These are phyloP conservation scores for Erigeron canadensis DNA, from an alignment of 129 eudicot species.

Conservation along the genomic window DNA sequence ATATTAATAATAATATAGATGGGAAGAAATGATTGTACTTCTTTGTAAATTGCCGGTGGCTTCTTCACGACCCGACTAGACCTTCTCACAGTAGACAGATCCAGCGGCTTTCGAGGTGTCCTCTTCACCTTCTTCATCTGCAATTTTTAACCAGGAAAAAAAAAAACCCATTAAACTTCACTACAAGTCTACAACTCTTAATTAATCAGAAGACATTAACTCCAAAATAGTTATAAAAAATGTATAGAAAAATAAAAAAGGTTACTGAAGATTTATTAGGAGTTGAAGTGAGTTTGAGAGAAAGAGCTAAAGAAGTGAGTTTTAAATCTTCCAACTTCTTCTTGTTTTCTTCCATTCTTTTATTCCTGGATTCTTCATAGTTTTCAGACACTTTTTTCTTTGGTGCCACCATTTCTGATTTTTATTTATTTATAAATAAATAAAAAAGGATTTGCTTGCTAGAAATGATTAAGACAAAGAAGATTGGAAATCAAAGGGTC, in stretches of 20 bases:
- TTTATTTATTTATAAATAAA: too few species aligned
- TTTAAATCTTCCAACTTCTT: constrained; percentile 66
- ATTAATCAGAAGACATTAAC: background rate
- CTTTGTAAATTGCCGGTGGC: constrained; percentile 66
- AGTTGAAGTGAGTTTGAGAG: constrained; percentile 34
- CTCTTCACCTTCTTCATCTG: constrained; percentile 67
- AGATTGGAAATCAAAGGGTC: constrained; percentile 2
- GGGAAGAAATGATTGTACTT: constrained; percentile 28
- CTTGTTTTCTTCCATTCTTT: constrained; percentile 77
- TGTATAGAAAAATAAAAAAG: background rate
- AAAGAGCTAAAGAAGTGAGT: constrained; percentile 51
- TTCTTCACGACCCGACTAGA: constrained; percentile 67
- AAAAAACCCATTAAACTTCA: background rate
- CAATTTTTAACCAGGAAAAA: background rate
- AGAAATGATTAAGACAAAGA: too few species aligned
- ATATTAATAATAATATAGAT: too few species aligned
- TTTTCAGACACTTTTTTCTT: constrained; percentile 23
- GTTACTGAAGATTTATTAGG: constrained; percentile 50
- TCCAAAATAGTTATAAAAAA: background rate
- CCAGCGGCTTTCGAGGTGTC: constrained; percentile 41
- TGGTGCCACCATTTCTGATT: constrained; percentile 46
- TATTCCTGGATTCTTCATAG: constrained; percentile 55
- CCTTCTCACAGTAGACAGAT: constrained; percentile 48
- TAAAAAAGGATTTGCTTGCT: too few species aligned
- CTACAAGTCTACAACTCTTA: background rate